Evolutionary conservation across 345 rosid species (phyloP).

Genomic region (Boechera stricta): DNA sequence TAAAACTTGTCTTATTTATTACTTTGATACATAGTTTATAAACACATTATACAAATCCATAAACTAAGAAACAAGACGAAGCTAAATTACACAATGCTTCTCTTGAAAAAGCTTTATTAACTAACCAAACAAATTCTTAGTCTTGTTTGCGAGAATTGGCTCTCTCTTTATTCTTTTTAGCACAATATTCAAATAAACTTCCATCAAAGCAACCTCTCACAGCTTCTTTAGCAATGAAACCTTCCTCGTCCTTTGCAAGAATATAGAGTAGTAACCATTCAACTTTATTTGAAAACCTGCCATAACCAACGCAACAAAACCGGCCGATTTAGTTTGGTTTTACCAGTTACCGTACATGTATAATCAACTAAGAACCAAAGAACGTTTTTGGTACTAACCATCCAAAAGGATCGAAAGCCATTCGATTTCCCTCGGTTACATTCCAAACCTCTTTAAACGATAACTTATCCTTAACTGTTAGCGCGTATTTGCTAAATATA

Average conservation of each 20-base stretch:
- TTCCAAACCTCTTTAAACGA: slow-evolving; percentile 66
- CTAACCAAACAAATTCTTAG: slow-evolving; percentile 9
- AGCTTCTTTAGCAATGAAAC: slow-evolving; percentile 77
- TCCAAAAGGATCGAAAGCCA: slow-evolving; percentile 65
- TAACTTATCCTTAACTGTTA: slow-evolving; percentile 56
- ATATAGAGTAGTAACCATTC: slow-evolving; percentile 66
- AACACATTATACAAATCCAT: not conserved
- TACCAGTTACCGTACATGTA: not conserved
- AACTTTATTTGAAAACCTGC: slow-evolving; percentile 56
- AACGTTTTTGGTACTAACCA: slow-evolving; percentile 49
- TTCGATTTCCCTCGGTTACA: slow-evolving; percentile 69
- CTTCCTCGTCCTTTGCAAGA: slow-evolving; percentile 71
- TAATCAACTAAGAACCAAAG: slow-evolving; percentile 7
- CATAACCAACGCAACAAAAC: slow-evolving; percentile 4
- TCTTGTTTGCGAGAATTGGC: slow-evolving; percentile 40
- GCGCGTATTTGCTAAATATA: slow-evolving; percentile 77
- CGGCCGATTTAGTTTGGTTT: not conserved
- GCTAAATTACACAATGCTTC: not conserved
- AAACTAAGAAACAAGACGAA: not conserved
- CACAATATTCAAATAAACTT: slow-evolving; percentile 68
- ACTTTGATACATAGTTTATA: not conserved
- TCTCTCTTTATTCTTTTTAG: slow-evolving; percentile 57
- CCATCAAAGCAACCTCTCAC: slow-evolving; percentile 74
- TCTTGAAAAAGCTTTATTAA: not conserved
- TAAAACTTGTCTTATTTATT: not conserved